Evolutionary conservation across 495 filamentous ascomycete genomes (phyloP), one percentile per base, ranked within the genome.

Genomic region (Cenococcum geophilum): DNA sequence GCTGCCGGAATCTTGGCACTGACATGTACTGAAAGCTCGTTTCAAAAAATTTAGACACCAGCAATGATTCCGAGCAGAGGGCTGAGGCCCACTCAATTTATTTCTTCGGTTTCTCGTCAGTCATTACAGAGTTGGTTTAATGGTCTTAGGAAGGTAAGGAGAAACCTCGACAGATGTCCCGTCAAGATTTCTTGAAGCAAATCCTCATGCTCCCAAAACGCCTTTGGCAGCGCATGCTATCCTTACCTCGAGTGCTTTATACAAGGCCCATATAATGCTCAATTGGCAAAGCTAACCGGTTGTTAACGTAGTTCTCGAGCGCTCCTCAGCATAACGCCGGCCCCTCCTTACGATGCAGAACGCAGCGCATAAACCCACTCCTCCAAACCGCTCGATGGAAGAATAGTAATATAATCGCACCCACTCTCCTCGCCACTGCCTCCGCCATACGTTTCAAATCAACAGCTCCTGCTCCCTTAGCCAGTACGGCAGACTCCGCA

Each of bases 31-130:
- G 49, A 22, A 32, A 27, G 50, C 32, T 25, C 34, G 0, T 18
- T 32, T 22, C 49, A 18, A n/a, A 48, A 37, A 49, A 16, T 34
- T 63, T 50, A 48, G 61, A 58, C 66, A 61, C 58, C 66, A 62
- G 54, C 58, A 18, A 68, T 68, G 66, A 40, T 68, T 56, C 55
- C 61, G 18, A 68, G 60, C 50, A 60, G 58, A 60, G 61, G 66
- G 62, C 56, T 68, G 25, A 58, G 59, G 62, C 66, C 66, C 58
- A 55, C 59, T 22, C 51, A 48, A 8, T 43, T 55, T 9, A 34
- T 48, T 16, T 23, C 43, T 23, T 48, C 37, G 0, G 14, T 22
- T 43, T 52, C 58, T 8, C 58, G 34, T 3, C 55, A 45, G 1
- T 48, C 54, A n/a, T 53, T 55, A 37, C 11, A 12, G 11, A 4